Base-by-base conservation (phyloP, 768 basidiomycete species). In the Glaciozyma martinii region DNA sequence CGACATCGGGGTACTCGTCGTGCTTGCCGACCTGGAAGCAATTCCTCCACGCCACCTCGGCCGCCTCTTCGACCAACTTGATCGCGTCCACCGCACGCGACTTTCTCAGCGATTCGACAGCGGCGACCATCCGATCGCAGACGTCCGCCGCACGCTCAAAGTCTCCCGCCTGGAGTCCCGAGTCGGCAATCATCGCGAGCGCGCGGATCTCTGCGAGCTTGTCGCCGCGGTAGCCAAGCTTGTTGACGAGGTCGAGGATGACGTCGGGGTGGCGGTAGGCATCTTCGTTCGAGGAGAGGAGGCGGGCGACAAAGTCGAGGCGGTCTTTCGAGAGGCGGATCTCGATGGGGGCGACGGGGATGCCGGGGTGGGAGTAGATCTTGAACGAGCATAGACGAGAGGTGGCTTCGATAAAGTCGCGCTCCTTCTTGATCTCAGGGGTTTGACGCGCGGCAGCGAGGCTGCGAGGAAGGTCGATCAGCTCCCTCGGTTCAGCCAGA, bases 391-490 rank as follows among this genome's bases (percentile, higher is more conserved):
- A 84, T 16, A 99, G 85, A 3, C 90, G 86, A 30, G 91, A 94
- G 1, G 95, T 99, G 3, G 95, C 95, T 78, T 98, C 93, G 67
- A 99, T 95, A 76, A 97, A 99, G 61, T 90, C 87, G 62, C 85
- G 86, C 75, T 97, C 90, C 64, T 78, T 80, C 19, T 76, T 70
- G 61, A 93, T 80, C 0, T 79, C 80, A 23, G 84, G 82, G 0
- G 90, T 86, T 6, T 80, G 76, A 9, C 79, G 79, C 1, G 88
- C 85, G 18, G 97, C 88, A 57, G 85, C 80, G 60, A 98, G 80
- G 72, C 94, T 97, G 72, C 0, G 61, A 59, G 30, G n/a, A 9
- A 63, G 18, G 18, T 15, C 16, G 54, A 70, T 16, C 4, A n/a
- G 19, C 21, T 56, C 7, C 33, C 16, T 33, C 33, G 54, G 19